Base-by-base conservation (phyloP, 495 filamentous ascomycete genomes). In the Lepidopterella palustris region DNA sequence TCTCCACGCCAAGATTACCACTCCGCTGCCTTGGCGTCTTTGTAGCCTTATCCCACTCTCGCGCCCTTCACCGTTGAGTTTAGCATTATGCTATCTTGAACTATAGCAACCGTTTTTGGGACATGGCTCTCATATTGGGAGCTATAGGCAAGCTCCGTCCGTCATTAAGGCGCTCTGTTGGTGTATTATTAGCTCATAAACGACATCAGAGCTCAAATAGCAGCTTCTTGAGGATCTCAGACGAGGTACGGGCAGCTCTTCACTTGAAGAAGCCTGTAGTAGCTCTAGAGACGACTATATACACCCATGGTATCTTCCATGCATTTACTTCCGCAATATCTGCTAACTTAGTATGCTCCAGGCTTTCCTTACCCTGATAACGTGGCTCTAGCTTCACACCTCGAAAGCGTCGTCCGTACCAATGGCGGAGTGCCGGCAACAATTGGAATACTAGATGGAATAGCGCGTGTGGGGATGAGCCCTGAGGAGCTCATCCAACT, bases 341-440 rank as follows among this genome's bases (percentile, higher is more conserved):
- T 18, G 11, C 20, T 39, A 24, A 26, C 21, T 8, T 61, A 49
- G 29, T 25, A 21, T 23, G 27, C 32, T 47, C 20, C 76, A 83
- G 93, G 93, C 24, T 92, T 91, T 64, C 86, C 95, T 32, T 89
- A 89, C 59, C 84, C 90, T 1, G 87, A 92, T 32, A 92, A 90
- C 62, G 75, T 87, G 35, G 78, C 82, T 9, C 80, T 98, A 5
- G 84, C 87, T 15, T 74, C 77, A 6, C 70, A 80, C 21, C 78
- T 96, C 13, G 92, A 97, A 72, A 80, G 80, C 6, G 74, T 90
- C 6, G 84, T 97, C 39, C 85, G 93, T 54, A 70, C 74, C 6
- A 82, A 90, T 73, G 93, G 93, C 31, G 93, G 84, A 15, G 81
- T 97, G 21, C 93, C 93, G n/a, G 93, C 93, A 18, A 95, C 92